Percentiles rank a stretch among this genome's conserved stretches.
Evolutionary conservation across 345 rosid species (phyloP).

Genomic region (Excoecaria cochinchinensis): DNA sequence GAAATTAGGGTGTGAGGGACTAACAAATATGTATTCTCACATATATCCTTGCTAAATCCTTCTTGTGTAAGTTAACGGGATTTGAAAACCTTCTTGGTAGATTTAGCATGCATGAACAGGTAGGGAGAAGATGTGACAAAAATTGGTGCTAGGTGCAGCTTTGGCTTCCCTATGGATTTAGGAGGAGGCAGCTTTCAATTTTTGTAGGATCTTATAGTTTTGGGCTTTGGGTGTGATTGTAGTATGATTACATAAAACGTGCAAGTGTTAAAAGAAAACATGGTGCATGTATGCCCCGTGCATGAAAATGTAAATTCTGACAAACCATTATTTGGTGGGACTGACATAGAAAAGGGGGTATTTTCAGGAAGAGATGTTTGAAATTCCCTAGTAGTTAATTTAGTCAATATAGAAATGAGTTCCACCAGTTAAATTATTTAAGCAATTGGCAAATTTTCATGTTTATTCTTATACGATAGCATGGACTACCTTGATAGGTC

Average conservation of each 20-base stretch:
- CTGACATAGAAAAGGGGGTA: background rate
- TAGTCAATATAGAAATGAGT: background rate
- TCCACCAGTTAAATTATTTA: background rate
- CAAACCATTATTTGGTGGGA: background rate
- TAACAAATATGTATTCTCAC: background rate
- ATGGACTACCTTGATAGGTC: conserved; percentile 49
- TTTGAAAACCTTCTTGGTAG: background rate
- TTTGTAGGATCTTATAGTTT: background rate
- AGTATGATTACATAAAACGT: background rate
- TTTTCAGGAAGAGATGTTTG: background rate
- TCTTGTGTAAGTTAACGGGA: background rate
- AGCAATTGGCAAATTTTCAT: background rate
- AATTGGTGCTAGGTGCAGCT: background rate
- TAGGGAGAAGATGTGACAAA: background rate
- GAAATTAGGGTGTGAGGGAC: background rate
- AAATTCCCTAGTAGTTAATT: background rate
- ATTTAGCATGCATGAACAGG: background rate
- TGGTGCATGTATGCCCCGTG: background rate
- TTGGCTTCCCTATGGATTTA: background rate
- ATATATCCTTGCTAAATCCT: too few relatives aligned
- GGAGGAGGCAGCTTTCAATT: background rate
- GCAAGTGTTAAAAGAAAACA: background rate
- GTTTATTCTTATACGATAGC: conserved; percentile 17
- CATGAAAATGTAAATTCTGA: background rate
- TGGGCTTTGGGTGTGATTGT: background rate